Evolutionary conservation across 2,329 filamentous ascomycete species (phyloP).

Genomic region (Paracoccidioides brasiliensis): DNA sequence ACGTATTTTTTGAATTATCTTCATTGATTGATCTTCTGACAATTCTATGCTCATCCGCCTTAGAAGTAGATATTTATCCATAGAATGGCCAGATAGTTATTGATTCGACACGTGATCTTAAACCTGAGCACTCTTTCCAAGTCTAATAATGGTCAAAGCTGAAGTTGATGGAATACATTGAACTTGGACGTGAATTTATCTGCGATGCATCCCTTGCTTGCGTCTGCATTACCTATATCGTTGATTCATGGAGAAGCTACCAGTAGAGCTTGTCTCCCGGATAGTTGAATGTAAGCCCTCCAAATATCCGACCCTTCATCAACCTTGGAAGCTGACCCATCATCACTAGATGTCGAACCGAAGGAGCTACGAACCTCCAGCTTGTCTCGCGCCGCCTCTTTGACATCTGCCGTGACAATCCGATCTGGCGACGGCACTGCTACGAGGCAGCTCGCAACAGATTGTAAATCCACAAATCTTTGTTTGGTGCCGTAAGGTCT

Average conservation of each 20-base stretch:
- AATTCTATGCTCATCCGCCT: not conserved
- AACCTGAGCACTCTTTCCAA: not conserved
- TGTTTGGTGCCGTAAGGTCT: not conserved
- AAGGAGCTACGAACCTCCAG: slow-evolving; percentile 54
- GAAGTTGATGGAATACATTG: not conserved
- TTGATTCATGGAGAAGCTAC: slow-evolving; percentile 41
- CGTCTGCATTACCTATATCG: slow-evolving; percentile 14
- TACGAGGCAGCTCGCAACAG: slow-evolving; percentile 39
- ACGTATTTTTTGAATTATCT: not conserved
- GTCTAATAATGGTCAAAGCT: not conserved
- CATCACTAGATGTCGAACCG: slow-evolving; percentile 46
- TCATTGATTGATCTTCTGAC: not conserved
- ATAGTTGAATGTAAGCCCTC: slow-evolving; percentile 46
- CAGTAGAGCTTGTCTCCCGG: slow-evolving; percentile 51
- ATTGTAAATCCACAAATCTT: slow-evolving; percentile 4
- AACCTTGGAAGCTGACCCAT: slow-evolving; percentile 13
- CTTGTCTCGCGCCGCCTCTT: slow-evolving; percentile 54
- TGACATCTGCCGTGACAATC: slow-evolving; percentile 56
- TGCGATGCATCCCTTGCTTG: slow-evolving; percentile 2
- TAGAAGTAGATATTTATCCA: not conserved
- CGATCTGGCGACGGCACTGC: slow-evolving; percentile 62
- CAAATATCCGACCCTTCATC: slow-evolving; percentile 2
- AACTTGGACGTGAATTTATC: not conserved
- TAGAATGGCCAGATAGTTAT: not conserved
- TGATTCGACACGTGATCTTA: not conserved